Base-by-base conservation (phyloP, 2,329 filamentous ascomycete species). In the Sporothrix variecibatus region DNA sequence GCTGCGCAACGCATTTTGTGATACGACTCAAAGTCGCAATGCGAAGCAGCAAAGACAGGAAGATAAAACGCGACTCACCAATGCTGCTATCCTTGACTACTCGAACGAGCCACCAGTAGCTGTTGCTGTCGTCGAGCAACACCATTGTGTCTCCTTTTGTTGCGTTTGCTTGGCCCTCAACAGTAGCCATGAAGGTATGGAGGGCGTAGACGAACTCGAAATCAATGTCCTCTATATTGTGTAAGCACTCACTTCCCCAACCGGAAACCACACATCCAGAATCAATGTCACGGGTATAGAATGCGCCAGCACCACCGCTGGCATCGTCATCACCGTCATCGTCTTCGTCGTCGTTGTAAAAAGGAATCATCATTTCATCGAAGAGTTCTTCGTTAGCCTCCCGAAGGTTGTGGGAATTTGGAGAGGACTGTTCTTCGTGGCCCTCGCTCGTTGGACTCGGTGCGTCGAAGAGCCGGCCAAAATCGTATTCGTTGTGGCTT, bases 121-220 rank as follows among this genome's bases (percentile, higher is more conserved):
- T 98, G 85, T 99, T 99, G 84, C 94, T 98, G 80, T 99, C 96
- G 80, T 99, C 96, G 28, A 99, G 89, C 77, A 99, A 87, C 72
- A 98, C 95, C 96, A 99, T 99, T 17, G 95, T 98, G 81, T 99
- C 96, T 71, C 96, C 96, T 84, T 99, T 99, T 46, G 94, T 97
- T 75, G 96, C 96, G 85, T 98, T 99, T 76, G 96, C 96, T 83
- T 99, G 96, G 38, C 96, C 96, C 84, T 99, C 96, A 68, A 99
- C 96, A 0, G 96, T 98, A 38, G 96, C 96, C 77, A 98, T 93
- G 80, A 99, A 99, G 2, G 95, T 99, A 82, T 98, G 96, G 74
- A 99, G 87, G 38, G 96, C 96, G 85, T 99, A 99, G 75, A 99
- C 96, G 84, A 98, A 98, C 82, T 98, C 95, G 86, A 99, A 98